Percentiles rank a stretch among this genome's conserved stretches.
Conservation (phyloP, 306 rosid species). For the Inga leiocalycina region DNA sequence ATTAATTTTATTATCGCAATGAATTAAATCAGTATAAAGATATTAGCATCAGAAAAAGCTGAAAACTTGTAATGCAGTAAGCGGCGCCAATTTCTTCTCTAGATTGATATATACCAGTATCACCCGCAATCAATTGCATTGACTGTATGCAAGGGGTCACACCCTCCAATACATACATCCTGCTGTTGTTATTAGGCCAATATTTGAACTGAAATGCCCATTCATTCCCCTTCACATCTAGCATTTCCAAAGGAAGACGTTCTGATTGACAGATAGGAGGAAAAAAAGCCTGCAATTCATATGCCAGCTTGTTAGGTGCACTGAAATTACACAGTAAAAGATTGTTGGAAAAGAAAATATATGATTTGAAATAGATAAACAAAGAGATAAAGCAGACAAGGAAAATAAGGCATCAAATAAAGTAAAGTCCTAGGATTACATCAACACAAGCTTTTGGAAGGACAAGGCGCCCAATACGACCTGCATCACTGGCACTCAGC, state of each 20-base stretch:
- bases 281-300: conserved; percentile 82
- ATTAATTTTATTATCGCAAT: not conserved
- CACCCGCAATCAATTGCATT: conserved; percentile 90
- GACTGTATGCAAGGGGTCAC: conserved; percentile 98
- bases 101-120: conserved; percentile 72
- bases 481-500: too few species aligned
- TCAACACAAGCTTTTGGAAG: too few species aligned
- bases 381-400: too few species aligned
- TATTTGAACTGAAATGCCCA: conserved; percentile 99
- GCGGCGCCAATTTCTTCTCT: conserved; percentile 25
- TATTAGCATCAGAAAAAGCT: not conserved
- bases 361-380: too few species aligned
- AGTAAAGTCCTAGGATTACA: too few species aligned
- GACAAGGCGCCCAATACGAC: too few species aligned
- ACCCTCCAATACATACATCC: conserved; percentile 99
- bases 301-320: conserved; percentile 32
- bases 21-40: not conserved
- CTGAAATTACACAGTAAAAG: conserved; percentile 11
- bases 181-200: conserved; percentile 99
- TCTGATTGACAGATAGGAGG: conserved; percentile 91
- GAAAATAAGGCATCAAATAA: too few species aligned
- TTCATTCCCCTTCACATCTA: conserved; percentile 93
- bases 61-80: conserved; percentile 11
- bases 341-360: too few species aligned
- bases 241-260: conserved; percentile 86